Evolutionary conservation across 352 stramenopile species (phyloP).

Genomic region (Globisporangium solare): DNA sequence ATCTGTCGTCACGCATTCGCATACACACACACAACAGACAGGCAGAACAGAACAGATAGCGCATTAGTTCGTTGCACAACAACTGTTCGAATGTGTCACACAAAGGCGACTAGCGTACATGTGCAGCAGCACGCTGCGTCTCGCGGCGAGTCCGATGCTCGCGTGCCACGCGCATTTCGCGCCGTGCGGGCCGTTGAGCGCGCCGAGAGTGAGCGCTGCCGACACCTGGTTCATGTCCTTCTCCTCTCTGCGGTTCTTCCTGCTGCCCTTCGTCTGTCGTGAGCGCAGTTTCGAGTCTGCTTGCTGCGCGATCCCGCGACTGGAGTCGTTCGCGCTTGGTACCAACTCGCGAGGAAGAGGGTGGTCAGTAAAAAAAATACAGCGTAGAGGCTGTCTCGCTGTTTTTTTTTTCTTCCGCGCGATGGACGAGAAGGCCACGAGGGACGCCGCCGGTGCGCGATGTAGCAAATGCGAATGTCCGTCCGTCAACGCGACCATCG

Average conservation of each 20-base stretch:
- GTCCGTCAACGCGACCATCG: neutral
- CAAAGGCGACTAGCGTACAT: slow-evolving; percentile 26
- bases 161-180: slow-evolving; percentile 35
- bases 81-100: neutral
- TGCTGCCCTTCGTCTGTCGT: no score
- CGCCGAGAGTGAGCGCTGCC: slow-evolving; percentile 1
- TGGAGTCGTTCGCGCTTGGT: no score
- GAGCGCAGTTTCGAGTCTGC: no score
- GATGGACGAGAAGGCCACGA: neutral
- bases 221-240: neutral
- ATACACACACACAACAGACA: neutral
- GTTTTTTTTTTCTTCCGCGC: no score
- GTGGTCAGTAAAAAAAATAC: no score
- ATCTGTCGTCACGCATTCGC: slow-evolving; percentile 12
- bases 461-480: slow-evolving; percentile 10
- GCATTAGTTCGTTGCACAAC: no score
- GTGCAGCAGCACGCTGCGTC: slow-evolving; percentile 49
- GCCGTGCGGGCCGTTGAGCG: slow-evolving; percentile 10
- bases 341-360: no score
- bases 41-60: neutral
- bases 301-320: no score
- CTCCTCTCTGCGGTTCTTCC: no score
- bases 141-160: slow-evolving; percentile 28
- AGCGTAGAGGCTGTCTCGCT: no score
- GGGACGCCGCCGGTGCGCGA: neutral